A percentile compares a stretch with the other conserved stretches of the same genome.
These are phyloP conservation scores for Omphalea diandra DNA, from an alignment of 441 rosid species.

Conservation along the genomic window DNA sequence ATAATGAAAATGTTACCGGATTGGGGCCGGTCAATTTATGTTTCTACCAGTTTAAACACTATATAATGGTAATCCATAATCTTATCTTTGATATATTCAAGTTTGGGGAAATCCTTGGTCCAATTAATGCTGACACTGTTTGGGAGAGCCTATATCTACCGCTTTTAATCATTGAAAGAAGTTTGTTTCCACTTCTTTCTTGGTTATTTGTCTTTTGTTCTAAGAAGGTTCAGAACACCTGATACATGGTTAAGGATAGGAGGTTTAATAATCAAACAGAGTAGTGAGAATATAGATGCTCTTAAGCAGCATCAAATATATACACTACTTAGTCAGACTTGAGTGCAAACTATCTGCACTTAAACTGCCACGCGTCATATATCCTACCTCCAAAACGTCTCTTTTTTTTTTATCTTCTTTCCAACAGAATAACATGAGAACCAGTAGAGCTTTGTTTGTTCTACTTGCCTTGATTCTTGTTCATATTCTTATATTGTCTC, in stretches of 20 bases:
- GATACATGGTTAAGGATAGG: slow-evolving; percentile 9
- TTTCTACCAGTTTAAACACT: slow-evolving; percentile 8
- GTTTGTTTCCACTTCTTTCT: too few species aligned
- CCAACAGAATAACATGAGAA: slow-evolving; percentile 28
- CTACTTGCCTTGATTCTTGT: slow-evolving; percentile 36
- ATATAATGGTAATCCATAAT: too few species aligned
- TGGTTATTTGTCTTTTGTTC: slow-evolving; percentile 7
- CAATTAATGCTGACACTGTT: slow-evolving; percentile 8
- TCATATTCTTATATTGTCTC: slow-evolving; percentile 31
- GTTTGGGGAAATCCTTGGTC: too few species aligned
- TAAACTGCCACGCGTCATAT: slow-evolving; percentile 17
- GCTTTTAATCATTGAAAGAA: slow-evolving; percentile 8
- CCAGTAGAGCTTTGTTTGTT: slow-evolving; percentile 27
- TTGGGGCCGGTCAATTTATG: slow-evolving; percentile 13
- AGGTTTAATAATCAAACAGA: slow-evolving; percentile 1
- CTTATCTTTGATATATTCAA: too few species aligned
- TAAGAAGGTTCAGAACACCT: slow-evolving; percentile 7
- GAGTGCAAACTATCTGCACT: slow-evolving; percentile 6
- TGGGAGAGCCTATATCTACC: slow-evolving; percentile 21
- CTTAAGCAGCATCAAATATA: slow-evolving; percentile 1
- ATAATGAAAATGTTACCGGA: slow-evolving; percentile 19
- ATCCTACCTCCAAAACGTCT: slow-evolving; percentile 16
- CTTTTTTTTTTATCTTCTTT: slow-evolving; percentile 20
- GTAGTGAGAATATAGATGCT: neutral
- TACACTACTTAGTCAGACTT: neutral